Base-by-base conservation (phyloP, 1,139 yeast genomes). In the Debaryomycetaceae sp. region DNA sequence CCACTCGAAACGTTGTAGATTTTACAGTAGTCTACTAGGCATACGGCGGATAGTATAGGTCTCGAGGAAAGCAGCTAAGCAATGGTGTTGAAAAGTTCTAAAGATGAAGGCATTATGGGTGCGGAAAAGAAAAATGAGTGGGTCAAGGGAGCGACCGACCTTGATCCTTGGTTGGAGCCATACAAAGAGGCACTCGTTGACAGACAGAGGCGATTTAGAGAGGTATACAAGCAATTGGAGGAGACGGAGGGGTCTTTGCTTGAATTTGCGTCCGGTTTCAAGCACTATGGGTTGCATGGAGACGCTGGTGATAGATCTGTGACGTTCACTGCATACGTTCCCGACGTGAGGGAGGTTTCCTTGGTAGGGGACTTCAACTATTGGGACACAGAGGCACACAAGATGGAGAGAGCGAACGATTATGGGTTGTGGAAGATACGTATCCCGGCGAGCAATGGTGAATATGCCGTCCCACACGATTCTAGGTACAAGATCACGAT, bases 161-260 rank as follows among this genome's bases (percentile, higher is more conserved):
- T 82, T 37, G 99, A 93, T 59, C 96, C 97, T 5, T 91, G 93
- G 88, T 75, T 93, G 49, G 83, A 83, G 57, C 97, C 98, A 1
- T 85, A 74, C 62, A 75, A 83, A n/a, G 73, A 72, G 13, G 86
- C 80, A 31, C 62, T 75, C 47, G 54, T 66, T 23, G 54, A 60
- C 37, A 70, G 79, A 47, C 78, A 72, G 53, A 44, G 58, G 43
- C 75, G 79, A 41, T 85, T 89, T 82, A 59, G 67, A 24, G 63
- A 72, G 43, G 74, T 78, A 62, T 61, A 83, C 39, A 61, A 60
- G 9, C 65, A 64, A 7, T 72, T 84, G 47, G 63, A 74, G 3
- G 49, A 62, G 11, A 54, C 65, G 24, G 84, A 80, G 51, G 72
- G 75, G 2, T 78, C 83, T 2, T 62, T 83, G 38, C 58, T 61